These are phyloP conservation scores for Linderniella brevidens DNA, from an alignment of 257 asterid genomes.

Conservation along the genomic window DNA sequence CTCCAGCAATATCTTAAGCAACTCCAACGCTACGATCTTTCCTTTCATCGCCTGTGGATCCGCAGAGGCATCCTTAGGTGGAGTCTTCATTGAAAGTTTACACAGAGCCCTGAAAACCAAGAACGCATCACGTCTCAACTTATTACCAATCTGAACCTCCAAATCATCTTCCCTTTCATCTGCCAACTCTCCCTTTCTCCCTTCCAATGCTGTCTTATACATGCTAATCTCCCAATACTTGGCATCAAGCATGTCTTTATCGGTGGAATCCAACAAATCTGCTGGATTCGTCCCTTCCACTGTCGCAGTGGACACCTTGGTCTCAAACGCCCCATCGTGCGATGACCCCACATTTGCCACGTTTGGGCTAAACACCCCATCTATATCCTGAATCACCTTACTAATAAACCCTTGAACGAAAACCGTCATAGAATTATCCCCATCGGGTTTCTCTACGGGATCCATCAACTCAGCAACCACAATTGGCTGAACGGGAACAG, in stretches of 20 bases:
- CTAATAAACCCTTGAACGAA: constrained; percentile 92
- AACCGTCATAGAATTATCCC: constrained; percentile 66
- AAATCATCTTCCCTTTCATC: constrained; percentile 92
- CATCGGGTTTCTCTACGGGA: constrained; percentile 70
- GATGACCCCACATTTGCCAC: constrained; percentile 29
- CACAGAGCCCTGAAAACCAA: constrained; percentile 90
- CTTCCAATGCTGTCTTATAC: constrained; percentile 96
- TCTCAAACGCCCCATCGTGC: constrained; percentile 97
- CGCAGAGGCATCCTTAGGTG: constrained; percentile 73
- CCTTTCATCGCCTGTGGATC: constrained; percentile 96
- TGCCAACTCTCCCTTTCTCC: constrained; percentile 89
- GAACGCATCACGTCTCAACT: constrained; percentile 90
- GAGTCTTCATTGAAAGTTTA: constrained; percentile 97
- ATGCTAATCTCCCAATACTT: constrained; percentile 99
- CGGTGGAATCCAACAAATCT: constrained; percentile 92
- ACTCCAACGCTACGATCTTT: constrained; percentile 88
- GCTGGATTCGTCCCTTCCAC: constrained; percentile 96
- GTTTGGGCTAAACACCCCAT: constrained; percentile 68
- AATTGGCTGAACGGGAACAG: constrained; percentile 88
- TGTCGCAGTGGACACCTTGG: constrained; percentile 46
- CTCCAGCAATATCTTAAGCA: constrained; percentile 92
- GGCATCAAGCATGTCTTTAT: constrained; percentile 98
- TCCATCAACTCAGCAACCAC: constrained; percentile 95
- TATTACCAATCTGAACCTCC: constrained; percentile 95
- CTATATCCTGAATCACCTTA: constrained; percentile 79